Evolutionary conservation across 108 stramenopile genomes (phyloP).

Genomic region (Nitzschia sp.): DNA sequence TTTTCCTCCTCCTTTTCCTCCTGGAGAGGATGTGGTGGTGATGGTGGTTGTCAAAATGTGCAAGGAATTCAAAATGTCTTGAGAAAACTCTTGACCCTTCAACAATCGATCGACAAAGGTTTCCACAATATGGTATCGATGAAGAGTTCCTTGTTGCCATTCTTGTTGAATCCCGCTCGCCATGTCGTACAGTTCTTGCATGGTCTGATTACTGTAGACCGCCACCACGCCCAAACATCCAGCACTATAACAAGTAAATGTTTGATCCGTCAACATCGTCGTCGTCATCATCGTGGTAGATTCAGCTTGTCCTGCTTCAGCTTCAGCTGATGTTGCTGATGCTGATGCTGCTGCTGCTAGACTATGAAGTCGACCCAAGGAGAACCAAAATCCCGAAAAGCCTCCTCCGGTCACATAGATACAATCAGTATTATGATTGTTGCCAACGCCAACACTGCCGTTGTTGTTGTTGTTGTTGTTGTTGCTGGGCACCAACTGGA

Average conservation of each 20-base stretch:
- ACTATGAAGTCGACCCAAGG: conserved; percentile 50
- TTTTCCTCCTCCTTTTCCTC: not conserved
- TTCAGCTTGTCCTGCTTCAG: not conserved
- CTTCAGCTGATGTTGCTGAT: too few species aligned
- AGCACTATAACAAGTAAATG: conserved; percentile 57
- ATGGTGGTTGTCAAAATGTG: conserved; percentile 9
- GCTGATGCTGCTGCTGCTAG: conserved; percentile 7
- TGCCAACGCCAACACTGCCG: too few species aligned
- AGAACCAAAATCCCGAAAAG: conserved; percentile 78
- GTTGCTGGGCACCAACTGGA: not conserved
- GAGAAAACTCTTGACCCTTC: not conserved
- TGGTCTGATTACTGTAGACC: conserved; percentile 2
- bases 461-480: too few species aligned
- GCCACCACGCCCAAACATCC: conserved; percentile 70
- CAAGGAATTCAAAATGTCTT: not conserved
- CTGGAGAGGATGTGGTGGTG: not conserved
- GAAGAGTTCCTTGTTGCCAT: conserved; percentile 50
- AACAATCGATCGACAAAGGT: conserved; percentile 59
- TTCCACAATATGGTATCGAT: conserved; percentile 54
- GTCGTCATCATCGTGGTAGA: not conserved
- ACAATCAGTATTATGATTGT: conserved; percentile 19
- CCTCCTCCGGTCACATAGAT: conserved; percentile 74
- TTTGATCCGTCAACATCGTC: conserved; percentile 29
- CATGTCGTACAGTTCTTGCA: conserved; percentile 40
- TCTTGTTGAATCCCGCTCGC: conserved; percentile 39